Evolutionary conservation across 2,329 filamentous ascomycete genomes (phyloP).

Genomic region (Xylaria sp.): DNA sequence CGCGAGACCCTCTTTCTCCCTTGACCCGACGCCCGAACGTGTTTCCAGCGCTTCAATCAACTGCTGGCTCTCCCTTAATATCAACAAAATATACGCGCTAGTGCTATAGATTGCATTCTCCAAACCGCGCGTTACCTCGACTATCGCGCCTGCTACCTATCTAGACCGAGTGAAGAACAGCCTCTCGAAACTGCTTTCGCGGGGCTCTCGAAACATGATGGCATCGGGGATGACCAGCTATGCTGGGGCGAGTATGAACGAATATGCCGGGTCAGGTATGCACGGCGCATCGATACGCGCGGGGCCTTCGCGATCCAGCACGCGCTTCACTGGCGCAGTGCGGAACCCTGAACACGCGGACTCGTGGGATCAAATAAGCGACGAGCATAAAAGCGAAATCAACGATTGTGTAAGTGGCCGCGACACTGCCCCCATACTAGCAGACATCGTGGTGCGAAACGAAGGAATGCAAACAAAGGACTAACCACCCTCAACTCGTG

Average conservation of each 20-base stretch:
- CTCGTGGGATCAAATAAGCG: constrained; percentile 68
- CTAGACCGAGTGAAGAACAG: background rate
- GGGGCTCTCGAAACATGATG: constrained; percentile 31
- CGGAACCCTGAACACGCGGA: constrained; percentile 48
- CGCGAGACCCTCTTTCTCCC: background rate
- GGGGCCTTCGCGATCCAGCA: constrained; percentile 45
- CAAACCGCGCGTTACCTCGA: background rate
- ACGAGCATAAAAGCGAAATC: constrained; percentile 93
- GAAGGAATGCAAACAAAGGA: background rate
- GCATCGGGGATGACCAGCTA: constrained; percentile 48
- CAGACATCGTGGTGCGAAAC: background rate
- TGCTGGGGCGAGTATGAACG: constrained; percentile 49
- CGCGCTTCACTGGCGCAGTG: constrained; percentile 48
- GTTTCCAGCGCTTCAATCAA: background rate
- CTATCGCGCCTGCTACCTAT: background rate
- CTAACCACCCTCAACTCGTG: constrained; percentile 26
- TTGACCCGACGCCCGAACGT: background rate
- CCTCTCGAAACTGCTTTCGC: constrained; percentile 18
- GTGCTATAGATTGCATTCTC: constrained; percentile 12
- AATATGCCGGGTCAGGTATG: constrained; percentile 44
- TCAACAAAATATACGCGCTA: constrained; percentile 9
- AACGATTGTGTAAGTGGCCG: constrained; percentile 81
- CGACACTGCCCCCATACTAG: background rate
- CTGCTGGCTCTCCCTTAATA: background rate
- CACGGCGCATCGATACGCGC: constrained; percentile 48